Evolutionary conservation across 2,329 filamentous ascomycete species (phyloP), one percentile per base, ranked within the genome.

Genomic region (Botrytis sinoallii): DNA sequence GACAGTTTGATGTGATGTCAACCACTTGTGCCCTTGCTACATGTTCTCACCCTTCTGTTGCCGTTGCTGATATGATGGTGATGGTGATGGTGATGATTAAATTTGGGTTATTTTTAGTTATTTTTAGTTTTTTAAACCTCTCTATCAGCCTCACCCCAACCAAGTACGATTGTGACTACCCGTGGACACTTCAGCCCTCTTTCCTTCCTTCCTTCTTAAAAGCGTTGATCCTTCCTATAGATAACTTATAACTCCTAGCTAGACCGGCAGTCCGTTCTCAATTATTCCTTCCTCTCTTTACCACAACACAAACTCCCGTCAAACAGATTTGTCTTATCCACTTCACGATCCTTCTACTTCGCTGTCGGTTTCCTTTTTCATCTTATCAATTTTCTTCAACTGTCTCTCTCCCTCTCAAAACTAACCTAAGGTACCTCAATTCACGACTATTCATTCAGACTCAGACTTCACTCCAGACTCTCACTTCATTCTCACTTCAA

Each of bases 371-470:
- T 40, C 60, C 22, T 63, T 65, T 32, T 44, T 12, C 44, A 38
- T 52, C 64, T 18, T 57, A 57, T 57, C n/a, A 18, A 57, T 38
- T 22, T 38, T 22, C 42, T 18, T 42, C 25, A 20, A 38, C 46
- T 22, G 40, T 32, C 61, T 16, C 61, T 64, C 61, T 64, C 12
- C 8, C 40, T 65, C 7, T n/a, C 46, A 10, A 46, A 32, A 12
- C 38, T 22, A 25, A 65, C 61, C 61, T 65, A 65, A 46, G 61
- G 61, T 65, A 32, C 61, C 61, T 55, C 65, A 55, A 67, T 25
- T 7, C 16, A 22, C 25, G 25, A 40, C 46, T 68, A 68, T 67
- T 40, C 46, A 55, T 40, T 67, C 65, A 40, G 10, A 52, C n/a
- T 55, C 46, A 52, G n/a, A 52, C 35, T 46, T 68, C 48, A 57